Conservation (phyloP, 768 basidiomycete genomes). For the Mycena alexandri region DNA sequence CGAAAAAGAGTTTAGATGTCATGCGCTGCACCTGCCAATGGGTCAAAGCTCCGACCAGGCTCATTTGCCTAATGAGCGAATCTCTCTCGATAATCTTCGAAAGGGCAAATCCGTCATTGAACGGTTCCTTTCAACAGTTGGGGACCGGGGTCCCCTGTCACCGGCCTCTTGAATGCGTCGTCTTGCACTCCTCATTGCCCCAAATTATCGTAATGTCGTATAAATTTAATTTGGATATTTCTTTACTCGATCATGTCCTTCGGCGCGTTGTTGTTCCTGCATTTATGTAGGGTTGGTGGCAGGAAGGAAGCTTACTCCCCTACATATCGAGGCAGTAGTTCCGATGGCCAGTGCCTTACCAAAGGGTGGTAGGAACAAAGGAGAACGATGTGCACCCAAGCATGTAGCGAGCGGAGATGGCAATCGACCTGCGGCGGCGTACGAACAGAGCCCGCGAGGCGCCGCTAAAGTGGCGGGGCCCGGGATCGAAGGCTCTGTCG, state of each 20-base stretch:
- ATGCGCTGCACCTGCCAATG: conserved; percentile 93
- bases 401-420: conserved; percentile 15
- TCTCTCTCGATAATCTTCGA: conserved; percentile 84
- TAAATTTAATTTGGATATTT: too few species aligned
- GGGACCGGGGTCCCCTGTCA: conserved; percentile 39
- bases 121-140: conserved; percentile 74
- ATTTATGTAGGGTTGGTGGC: too few species aligned
- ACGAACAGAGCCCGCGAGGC: not conserved
- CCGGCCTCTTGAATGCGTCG: not conserved
- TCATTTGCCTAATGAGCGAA: conserved; percentile 93
- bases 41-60: conserved; percentile 94
- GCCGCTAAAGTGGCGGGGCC: not conserved
- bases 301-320: too few species aligned
- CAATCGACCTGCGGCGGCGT: conserved; percentile 3
- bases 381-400: conserved; percentile 17
- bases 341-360: conserved; percentile 2
- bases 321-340: too few species aligned
- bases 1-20: conserved; percentile 91
- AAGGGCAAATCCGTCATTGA: conserved; percentile 84
- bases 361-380: not conserved
- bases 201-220: too few species aligned
- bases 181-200: too few species aligned
- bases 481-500: not conserved
- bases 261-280: too few species aligned
- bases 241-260: too few species aligned